phyloP scores from a whole-genome alignment of 1,284 basidiomycete genomes.

The Boletus sp. region DNA sequence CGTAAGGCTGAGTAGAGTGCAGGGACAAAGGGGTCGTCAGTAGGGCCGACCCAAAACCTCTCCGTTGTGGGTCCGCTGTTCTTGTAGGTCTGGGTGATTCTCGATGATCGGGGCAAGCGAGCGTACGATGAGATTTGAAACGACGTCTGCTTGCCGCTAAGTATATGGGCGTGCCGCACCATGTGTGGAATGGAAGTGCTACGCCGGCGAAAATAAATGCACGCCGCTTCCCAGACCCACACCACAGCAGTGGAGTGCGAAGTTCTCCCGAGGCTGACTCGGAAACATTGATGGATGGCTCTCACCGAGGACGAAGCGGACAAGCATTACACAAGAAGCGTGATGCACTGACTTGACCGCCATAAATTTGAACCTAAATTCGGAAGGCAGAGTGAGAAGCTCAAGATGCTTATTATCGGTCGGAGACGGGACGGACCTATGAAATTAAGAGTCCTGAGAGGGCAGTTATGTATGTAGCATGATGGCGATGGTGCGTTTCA shows the following conservation, averaged over 20 bases:
- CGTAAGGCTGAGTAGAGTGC: slow-evolving; percentile 13
- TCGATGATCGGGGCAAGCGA: neutral
- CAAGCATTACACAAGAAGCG: neutral
- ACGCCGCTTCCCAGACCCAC: neutral
- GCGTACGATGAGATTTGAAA: slow-evolving; percentile 6
- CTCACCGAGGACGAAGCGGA: neutral
- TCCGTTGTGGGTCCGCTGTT: neutral
- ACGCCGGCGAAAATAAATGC: neutral
- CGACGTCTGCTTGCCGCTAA: neutral
- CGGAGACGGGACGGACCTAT: neutral
- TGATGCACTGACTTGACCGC: no score
- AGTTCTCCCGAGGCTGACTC: neutral
- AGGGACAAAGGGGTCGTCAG: neutral
- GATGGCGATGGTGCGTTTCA: slow-evolving; percentile 15
- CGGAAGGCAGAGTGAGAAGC: neutral
- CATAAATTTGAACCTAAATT: neutral
- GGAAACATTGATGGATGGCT: neutral
- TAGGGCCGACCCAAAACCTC: slow-evolving; percentile 1
- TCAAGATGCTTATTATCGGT: slow-evolving; percentile 1
- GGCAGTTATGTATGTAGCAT: neutral
- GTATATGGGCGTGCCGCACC: neutral
- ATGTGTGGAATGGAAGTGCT: neutral
- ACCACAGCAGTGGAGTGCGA: neutral
- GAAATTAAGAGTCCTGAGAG: slow-evolving; percentile 11
- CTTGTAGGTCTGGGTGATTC: neutral